Conservation (phyloP, 2,329 filamentous ascomycete genomes). For the Neocatenulostroma microsporum region DNA sequence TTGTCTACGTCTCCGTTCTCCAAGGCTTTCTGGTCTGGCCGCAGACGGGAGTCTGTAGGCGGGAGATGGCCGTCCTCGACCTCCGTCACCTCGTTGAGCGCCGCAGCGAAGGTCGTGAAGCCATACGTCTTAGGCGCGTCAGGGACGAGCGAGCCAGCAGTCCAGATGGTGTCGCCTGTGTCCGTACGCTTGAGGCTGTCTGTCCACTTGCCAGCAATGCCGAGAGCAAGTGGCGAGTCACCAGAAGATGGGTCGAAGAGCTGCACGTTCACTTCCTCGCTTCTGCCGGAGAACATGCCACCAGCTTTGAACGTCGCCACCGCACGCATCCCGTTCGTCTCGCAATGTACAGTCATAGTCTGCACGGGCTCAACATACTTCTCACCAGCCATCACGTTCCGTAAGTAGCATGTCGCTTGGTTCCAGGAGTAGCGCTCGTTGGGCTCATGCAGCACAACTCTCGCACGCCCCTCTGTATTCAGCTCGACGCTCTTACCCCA, state of each 20-base stretch:
- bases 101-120: conserved; percentile 75
- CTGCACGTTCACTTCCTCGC: conserved; percentile 79
- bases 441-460: conserved; percentile 62
- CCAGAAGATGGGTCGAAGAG: conserved; percentile 49
- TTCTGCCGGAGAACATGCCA: conserved; percentile 93
- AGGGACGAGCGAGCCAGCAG: conserved; percentile 66
- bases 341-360: conserved; percentile 76
- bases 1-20: conserved; percentile 75
- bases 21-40: conserved; percentile 79
- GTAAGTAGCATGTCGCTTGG: conserved; percentile 78
- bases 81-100: conserved; percentile 77
- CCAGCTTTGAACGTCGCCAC: conserved; percentile 87
- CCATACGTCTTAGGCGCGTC: conserved; percentile 77
- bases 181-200: conserved; percentile 57
- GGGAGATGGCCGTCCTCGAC: conserved; percentile 69
- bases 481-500: conserved; percentile 97
- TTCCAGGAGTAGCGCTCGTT: conserved; percentile 82
- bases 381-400: conserved; percentile 95
- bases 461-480: conserved; percentile 79
- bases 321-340: conserved; percentile 74
- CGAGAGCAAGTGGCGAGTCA: conserved; percentile 57
- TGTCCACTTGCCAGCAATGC: conserved; percentile 80
- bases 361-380: conserved; percentile 96
- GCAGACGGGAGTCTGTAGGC: conserved; percentile 71
- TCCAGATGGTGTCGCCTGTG: conserved; percentile 66